Base-by-base conservation (phyloP, 2,329 filamentous ascomycete species). In the Sclerotinia minor region DNA sequence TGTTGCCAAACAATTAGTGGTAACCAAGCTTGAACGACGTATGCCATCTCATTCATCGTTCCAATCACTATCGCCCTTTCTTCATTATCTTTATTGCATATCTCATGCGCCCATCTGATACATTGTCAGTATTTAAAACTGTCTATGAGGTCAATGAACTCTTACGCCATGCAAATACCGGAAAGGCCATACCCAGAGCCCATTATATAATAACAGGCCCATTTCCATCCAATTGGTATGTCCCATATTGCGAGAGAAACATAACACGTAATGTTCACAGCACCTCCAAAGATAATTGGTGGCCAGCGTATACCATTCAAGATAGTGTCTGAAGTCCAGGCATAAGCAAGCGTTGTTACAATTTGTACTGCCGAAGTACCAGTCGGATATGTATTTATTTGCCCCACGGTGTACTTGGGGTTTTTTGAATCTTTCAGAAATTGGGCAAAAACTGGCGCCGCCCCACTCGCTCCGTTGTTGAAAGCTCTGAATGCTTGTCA, bases 21-120 rank as follows among this genome's bases (percentile, higher is more conserved):
- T 53, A 92, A 75, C 88, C 88, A 91, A 0, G 88, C 86, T 73
- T 91, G 87, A 54, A 92, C 77, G 1, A 90, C 87, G 69, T 90
- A 90, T 0, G 87, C 88, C 79, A 91, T 83, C 74, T 89, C 84
- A 69, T 91, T 91, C 86, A 91, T 91, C 21, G 81, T 79, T 0
- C 82, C 88, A 0, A 88, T 83, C 0, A 91, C 87, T 5, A 92
- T 79, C 0, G 89, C 87, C 13, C 88, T 80, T 77, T 91, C 88
- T 76, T 91, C 88, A 66, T 87, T 85, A 58, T 88, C 82, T 3
- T 78, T 78, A 3, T 81, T 79, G 68, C 83, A 86, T 26, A 85
- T 84, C 69, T 86, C 84, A 65, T 85, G 82, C 0, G 82, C 80
- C 83, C 83, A 85, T 73, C 77, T 80, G 41, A 6, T 24, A 13